Evolutionary conservation across 2,329 filamentous ascomycete species (phyloP).

Genomic region (Graphilbum fragrans): DNA sequence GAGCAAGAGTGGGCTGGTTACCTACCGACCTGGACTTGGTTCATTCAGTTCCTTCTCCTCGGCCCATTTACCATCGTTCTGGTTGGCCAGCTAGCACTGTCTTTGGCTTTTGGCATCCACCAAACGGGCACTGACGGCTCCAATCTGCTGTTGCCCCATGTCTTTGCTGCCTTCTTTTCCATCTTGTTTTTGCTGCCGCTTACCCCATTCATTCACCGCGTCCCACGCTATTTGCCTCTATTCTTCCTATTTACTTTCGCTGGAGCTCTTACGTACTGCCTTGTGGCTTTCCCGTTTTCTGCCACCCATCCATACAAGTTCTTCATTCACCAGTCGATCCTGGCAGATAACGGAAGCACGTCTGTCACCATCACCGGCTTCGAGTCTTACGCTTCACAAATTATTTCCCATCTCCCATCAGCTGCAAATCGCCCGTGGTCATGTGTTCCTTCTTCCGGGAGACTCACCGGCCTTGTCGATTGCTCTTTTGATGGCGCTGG

Average conservation of each 20-base stretch:
- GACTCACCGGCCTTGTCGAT: slow-evolving; percentile 39
- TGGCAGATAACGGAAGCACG: slow-evolving; percentile 63
- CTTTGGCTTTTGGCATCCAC: slow-evolving; percentile 57
- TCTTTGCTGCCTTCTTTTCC: slow-evolving; percentile 54
- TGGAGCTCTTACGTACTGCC: slow-evolving; percentile 73
- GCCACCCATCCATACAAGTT: slow-evolving; percentile 68
- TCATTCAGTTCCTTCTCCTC: slow-evolving; percentile 71
- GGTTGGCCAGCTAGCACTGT: slow-evolving; percentile 61
- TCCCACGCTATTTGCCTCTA: slow-evolving; percentile 69
- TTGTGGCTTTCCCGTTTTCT: slow-evolving; percentile 82
- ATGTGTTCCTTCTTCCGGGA: slow-evolving; percentile 30
- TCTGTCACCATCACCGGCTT: slow-evolving; percentile 58
- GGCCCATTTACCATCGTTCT: slow-evolving; percentile 69
- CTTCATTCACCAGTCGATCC: slow-evolving; percentile 71
- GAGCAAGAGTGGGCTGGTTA: slow-evolving; percentile 80
- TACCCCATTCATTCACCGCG: slow-evolving; percentile 75
- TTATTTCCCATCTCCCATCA: slow-evolving; percentile 60
- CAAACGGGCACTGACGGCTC: slow-evolving; percentile 83
- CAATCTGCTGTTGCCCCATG: slow-evolving; percentile 56
- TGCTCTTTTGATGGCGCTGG: slow-evolving; percentile 58
- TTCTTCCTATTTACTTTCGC: slow-evolving; percentile 63
- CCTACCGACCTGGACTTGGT: slow-evolving; percentile 76
- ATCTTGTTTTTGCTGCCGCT: slow-evolving; percentile 64
- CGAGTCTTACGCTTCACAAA: slow-evolving; percentile 50
- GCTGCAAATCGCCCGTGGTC: slow-evolving; percentile 47